phyloP scores from a whole-genome alignment of 306 rosid species.

The Cucurbita argyrosperma region DNA sequence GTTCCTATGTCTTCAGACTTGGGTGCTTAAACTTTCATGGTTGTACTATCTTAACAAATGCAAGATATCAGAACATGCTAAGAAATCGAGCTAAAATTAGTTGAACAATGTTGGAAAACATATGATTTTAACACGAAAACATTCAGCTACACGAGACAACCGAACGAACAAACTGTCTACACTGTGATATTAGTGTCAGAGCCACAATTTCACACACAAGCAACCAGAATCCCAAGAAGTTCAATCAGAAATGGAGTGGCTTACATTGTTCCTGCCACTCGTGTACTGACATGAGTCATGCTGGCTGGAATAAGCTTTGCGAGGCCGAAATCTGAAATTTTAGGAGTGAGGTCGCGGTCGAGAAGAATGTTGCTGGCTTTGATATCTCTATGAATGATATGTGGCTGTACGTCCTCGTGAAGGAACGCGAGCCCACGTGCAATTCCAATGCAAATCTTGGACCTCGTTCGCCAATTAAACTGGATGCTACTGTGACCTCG shows the following conservation, averaged over 20 bases:
- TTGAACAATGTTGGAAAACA: neutral
- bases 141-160: neutral
- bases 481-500: constrained; percentile 28
- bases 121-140: neutral
- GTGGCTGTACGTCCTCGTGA: constrained; percentile 80
- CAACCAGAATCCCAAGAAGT: neutral
- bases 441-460: constrained; percentile 45
- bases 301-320: constrained; percentile 83
- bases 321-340: constrained; percentile 91
- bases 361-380: constrained; percentile 97
- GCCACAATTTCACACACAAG: neutral
- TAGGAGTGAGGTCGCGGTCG: constrained; percentile 56
- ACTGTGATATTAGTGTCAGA: neutral
- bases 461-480: constrained; percentile 56
- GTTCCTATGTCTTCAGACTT: neutral
- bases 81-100: neutral
- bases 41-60: neutral
- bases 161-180: neutral
- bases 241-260: constrained; percentile 5
- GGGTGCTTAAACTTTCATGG: neutral
- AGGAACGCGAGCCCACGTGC: constrained; percentile 84
- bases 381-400: constrained; percentile 83
- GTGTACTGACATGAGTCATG: constrained; percentile 86
- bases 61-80: neutral
- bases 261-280: constrained; percentile 97